Evolutionary conservation across 345 rosid species (phyloP).

Genomic region (Eucalyptus shirleyi): DNA sequence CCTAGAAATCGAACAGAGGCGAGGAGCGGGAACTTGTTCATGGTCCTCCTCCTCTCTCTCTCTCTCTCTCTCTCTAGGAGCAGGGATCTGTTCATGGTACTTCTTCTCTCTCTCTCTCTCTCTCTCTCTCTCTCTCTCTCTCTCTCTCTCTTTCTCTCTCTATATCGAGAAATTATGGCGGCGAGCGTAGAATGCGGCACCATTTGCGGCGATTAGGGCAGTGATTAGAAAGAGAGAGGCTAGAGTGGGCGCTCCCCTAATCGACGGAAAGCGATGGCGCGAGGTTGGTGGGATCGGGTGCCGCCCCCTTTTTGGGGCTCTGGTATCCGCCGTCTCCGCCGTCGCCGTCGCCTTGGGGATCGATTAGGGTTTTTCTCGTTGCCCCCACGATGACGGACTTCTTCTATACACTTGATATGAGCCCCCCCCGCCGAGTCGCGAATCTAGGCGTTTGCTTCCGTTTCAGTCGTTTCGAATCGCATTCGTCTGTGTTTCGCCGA

Average conservation of each 20-base stretch:
- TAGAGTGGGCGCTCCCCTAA: constrained; percentile 15
- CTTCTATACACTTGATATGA: constrained; percentile 45
- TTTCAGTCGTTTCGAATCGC: neutral
- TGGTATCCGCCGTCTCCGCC: constrained; percentile 1
- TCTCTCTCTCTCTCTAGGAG: neutral
- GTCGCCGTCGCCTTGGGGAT: neutral
- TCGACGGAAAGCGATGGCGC: neutral
- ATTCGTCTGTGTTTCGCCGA: neutral
- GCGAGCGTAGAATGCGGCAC: neutral
- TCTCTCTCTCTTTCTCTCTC: neutral
- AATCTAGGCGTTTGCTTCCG: neutral
- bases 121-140: neutral
- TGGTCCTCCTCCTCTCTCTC: neutral
- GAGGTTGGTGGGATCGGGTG: neutral
- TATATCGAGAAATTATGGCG: neutral
- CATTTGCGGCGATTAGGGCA: constrained; percentile 3
- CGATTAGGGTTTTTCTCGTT: neutral
- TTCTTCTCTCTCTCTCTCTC: neutral
- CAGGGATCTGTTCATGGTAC: neutral
- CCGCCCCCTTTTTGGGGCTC: constrained; percentile 1
- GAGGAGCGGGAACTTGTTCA: neutral
- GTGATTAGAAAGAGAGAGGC: constrained; percentile 57
- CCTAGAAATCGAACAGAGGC: neutral
- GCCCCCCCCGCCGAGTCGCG: constrained; percentile 3
- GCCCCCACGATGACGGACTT: constrained; percentile 17